Conservation (phyloP, 352 stramenopile genomes). For the Globisporangium lucens region DNA sequence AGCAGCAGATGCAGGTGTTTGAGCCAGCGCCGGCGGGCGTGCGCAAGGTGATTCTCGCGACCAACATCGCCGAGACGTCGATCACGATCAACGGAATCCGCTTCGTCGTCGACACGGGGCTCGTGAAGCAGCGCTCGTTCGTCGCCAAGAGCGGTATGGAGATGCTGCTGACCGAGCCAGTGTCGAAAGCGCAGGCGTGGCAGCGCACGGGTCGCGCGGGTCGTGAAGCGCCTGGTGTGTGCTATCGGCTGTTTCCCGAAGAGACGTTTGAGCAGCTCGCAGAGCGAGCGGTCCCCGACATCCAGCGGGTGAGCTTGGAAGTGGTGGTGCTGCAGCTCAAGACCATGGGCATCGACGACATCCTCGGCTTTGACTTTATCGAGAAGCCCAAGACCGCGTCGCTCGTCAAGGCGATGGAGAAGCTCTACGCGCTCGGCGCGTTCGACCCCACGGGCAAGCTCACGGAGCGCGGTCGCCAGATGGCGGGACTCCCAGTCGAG, state of each 20-base stretch:
- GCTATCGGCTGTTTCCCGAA: constrained; percentile 82
- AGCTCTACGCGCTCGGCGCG: constrained; percentile 72
- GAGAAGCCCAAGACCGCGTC: constrained; percentile 77
- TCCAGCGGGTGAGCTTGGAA: constrained; percentile 84
- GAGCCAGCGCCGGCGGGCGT: constrained; percentile 67
- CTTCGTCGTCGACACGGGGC: constrained; percentile 83
- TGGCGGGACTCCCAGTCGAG: constrained; percentile 86
- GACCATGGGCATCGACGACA: constrained; percentile 81
- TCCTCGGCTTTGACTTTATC: constrained; percentile 89
- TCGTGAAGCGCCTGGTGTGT: constrained; percentile 76
- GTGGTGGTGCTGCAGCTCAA: constrained; percentile 85
- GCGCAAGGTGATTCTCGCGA: constrained; percentile 93
- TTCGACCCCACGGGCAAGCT: constrained; percentile 63
- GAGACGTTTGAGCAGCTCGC: constrained; percentile 82
- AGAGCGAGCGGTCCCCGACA: constrained; percentile 74
- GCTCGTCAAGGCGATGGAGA: constrained; percentile 79
- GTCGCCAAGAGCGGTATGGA: constrained; percentile 88
- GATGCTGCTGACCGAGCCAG: constrained; percentile 80
- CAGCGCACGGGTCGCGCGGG: constrained; percentile 88
- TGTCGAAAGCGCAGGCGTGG: constrained; percentile 90
- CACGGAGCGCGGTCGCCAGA: constrained; percentile 70
- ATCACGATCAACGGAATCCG: constrained; percentile 98
- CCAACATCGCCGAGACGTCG: constrained; percentile 97
- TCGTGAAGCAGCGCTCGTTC: constrained; percentile 87
- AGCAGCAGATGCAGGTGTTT: constrained; percentile 95